Percentiles rank a stretch among this genome's conserved stretches.
These are phyloP conservation scores for Miamiensis avidus DNA, from an alignment of 169 alveolate genomes.

Conservation along the genomic window DNA sequence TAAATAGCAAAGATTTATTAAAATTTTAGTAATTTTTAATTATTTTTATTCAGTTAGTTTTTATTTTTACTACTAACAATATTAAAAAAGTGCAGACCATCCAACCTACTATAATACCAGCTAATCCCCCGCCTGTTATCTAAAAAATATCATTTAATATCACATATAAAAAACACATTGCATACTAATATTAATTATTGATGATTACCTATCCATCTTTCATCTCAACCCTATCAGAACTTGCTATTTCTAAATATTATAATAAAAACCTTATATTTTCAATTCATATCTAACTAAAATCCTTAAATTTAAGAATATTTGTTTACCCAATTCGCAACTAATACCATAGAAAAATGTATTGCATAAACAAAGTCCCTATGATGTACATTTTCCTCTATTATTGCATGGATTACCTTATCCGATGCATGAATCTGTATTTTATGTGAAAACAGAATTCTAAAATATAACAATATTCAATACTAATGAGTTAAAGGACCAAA, in stretches of 20 bases:
- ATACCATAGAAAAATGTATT: background rate
- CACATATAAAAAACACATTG: no score
- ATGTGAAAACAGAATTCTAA: no score
- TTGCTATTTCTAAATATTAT: background rate
- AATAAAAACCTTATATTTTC: no score
- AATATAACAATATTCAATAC: no score
- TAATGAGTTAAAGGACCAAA: no score
- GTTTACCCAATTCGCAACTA: background rate
- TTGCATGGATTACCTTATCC: background rate
- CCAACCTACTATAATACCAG: background rate
- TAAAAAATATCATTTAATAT: no score
- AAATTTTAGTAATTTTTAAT: background rate
- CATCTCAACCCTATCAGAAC: background rate
- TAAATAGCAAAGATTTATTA: no score
- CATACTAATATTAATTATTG: no score
- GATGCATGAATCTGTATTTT: no score
- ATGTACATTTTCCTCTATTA: background rate
- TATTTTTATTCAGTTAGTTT: background rate
- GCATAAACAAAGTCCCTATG: background rate
- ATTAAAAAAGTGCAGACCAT: no score
- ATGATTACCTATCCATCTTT: background rate
- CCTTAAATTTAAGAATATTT: background rate
- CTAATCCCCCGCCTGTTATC: background rate
- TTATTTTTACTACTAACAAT: background rate
- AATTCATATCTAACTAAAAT: no score